Evolutionary conservation across 2,329 filamentous ascomycete genomes (phyloP).

Genomic region (Monosporascus sp.): DNA sequence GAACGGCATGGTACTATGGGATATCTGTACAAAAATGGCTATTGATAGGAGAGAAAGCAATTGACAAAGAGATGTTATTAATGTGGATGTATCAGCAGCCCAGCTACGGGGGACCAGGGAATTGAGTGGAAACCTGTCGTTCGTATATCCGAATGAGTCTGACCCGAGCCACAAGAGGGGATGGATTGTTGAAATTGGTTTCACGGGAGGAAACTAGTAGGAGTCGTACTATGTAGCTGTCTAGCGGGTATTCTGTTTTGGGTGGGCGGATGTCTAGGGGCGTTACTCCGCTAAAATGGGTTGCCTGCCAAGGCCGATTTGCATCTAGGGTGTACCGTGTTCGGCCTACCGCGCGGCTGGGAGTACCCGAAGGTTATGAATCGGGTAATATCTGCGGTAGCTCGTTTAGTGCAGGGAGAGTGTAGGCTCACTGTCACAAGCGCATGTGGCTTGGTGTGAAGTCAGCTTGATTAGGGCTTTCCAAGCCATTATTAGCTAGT

Average conservation of each 20-base stretch:
- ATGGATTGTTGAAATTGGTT: neutral
- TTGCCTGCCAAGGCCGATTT: neutral
- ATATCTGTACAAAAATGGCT: neutral
- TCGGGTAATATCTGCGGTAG: too few relatives aligned
- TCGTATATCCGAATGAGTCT: neutral
- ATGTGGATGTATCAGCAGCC: neutral
- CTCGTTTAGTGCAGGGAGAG: too few relatives aligned
- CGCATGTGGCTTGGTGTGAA: too few relatives aligned
- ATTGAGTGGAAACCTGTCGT: neutral
- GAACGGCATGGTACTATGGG: slow-evolving; percentile 13
- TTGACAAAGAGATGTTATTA: neutral
- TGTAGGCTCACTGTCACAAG: too few relatives aligned
- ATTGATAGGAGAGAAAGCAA: neutral
- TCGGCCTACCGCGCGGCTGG: too few relatives aligned
- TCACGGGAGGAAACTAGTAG: neutral
- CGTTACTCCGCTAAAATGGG: too few relatives aligned
- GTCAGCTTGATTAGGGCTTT: too few relatives aligned
- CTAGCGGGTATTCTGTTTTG: too few relatives aligned
- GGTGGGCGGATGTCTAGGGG: too few relatives aligned
- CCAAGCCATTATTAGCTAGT: too few relatives aligned
- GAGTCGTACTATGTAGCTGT: neutral
- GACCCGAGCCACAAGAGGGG: neutral
- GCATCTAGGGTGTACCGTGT: neutral
- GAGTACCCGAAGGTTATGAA: too few relatives aligned
- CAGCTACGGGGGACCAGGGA: neutral